Evolutionary conservation across 257 asterid species (phyloP).

Genomic region (Scutellaria minor): DNA sequence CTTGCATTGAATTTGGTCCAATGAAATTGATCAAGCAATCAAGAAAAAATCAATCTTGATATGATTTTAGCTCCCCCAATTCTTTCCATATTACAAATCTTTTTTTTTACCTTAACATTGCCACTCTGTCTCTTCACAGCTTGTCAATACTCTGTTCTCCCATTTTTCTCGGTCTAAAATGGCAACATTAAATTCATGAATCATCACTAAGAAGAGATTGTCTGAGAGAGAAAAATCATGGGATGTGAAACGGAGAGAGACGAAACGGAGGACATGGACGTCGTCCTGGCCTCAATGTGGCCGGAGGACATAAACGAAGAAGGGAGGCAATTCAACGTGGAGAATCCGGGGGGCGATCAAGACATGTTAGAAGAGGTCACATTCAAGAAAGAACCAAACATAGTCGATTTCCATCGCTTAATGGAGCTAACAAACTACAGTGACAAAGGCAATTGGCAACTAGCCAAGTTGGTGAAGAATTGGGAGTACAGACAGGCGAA

Average conservation of each 20-base stretch:
- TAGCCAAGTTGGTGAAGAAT: constrained; percentile 73
- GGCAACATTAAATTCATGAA: no score
- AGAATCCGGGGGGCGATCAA: constrained; percentile 71
- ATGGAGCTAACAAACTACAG: constrained; percentile 76
- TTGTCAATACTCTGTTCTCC: background rate
- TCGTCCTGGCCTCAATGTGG: constrained; percentile 95
- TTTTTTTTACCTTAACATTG: background rate
- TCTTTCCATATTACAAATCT: background rate
- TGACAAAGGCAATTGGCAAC: constrained; percentile 84
- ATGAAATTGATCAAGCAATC: no score
- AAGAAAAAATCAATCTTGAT: constrained; percentile 27
- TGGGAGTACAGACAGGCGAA: constrained; percentile 87
- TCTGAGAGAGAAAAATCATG: constrained; percentile 32
- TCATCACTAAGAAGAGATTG: background rate
- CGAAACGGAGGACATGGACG: constrained; percentile 72
- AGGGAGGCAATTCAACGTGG: constrained; percentile 81
- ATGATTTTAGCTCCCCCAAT: constrained; percentile 4
- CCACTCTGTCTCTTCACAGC: background rate
- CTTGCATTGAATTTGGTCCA: constrained; percentile 3
- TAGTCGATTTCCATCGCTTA: constrained; percentile 76
- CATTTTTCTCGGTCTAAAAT: no score
- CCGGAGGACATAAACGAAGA: constrained; percentile 89
- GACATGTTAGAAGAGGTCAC: constrained; percentile 85
- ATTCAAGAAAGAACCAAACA: constrained; percentile 66
- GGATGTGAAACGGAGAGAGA: constrained; percentile 76